Conservation (phyloP, 2,329 filamentous ascomycete genomes). For the Biscogniauxia mediterranea region DNA sequence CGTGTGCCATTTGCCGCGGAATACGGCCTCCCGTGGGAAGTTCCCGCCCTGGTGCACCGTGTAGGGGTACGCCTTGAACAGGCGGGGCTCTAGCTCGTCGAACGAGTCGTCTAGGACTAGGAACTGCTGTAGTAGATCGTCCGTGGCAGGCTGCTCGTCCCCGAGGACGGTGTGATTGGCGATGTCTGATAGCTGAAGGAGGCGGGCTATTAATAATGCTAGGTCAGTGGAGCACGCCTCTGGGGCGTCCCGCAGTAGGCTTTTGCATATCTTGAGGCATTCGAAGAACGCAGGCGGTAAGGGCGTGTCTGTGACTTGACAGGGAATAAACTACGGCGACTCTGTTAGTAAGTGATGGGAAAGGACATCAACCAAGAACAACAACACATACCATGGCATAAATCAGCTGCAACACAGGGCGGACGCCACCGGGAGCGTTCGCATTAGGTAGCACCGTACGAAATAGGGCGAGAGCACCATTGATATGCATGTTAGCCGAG, state of each 20-base stretch:
- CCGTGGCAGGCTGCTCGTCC: conserved; percentile 38
- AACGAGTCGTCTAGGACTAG: conserved; percentile 41
- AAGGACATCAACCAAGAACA: background rate
- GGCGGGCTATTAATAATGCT: conserved; percentile 39
- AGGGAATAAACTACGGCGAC: conserved; percentile 43
- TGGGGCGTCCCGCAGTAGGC: conserved; percentile 29
- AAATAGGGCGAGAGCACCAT: conserved; percentile 59
- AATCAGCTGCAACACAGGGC: conserved; percentile 53
- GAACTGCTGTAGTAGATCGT: conserved; percentile 38
- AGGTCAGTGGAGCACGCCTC: conserved; percentile 43
- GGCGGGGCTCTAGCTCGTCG: conserved; percentile 36
- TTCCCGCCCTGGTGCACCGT: conserved; percentile 31
- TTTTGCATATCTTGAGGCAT: conserved; percentile 39
- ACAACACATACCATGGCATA: conserved; percentile 53
- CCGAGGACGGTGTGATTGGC: conserved; percentile 34
- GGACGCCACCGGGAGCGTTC: conserved; percentile 42
- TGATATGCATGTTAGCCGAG: conserved; percentile 56
- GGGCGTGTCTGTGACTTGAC: conserved; percentile 37
- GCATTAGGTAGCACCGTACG: conserved; percentile 43
- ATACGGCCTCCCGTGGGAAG: conserved; percentile 43
- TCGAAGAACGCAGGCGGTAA: conserved; percentile 44
- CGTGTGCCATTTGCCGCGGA: conserved; percentile 52
- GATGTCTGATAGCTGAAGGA: conserved; percentile 39
- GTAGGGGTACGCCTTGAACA: conserved; percentile 39
- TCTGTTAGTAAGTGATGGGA: conserved; percentile 7